phyloP scores from a whole-genome alignment of 495 filamentous ascomycete genomes.

The Bryoglossum gracile region DNA sequence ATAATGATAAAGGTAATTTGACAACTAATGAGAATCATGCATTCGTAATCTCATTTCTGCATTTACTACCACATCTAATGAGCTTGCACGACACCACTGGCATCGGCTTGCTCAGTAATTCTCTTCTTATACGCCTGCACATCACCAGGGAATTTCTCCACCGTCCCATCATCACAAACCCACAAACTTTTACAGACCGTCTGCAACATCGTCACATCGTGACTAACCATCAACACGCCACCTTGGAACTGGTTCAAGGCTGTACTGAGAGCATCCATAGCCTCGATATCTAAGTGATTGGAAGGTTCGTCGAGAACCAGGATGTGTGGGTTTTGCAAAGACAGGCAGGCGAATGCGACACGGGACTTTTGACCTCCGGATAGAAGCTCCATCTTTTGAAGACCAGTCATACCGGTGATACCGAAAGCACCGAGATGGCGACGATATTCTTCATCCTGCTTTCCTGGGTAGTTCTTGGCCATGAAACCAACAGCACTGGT shows the following conservation, averaged over 20 bases:
- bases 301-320: slow-evolving; percentile 96
- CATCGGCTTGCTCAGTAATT: slow-evolving; percentile 84
- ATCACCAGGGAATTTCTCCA: slow-evolving; percentile 94
- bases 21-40: background rate
- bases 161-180: slow-evolving; percentile 92
- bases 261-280: slow-evolving; percentile 89
- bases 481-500: slow-evolving; percentile 89
- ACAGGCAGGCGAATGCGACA: slow-evolving; percentile 93
- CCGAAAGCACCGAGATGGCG: slow-evolving; percentile 94
- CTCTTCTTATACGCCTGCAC: slow-evolving; percentile 97
- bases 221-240: slow-evolving; percentile 95
- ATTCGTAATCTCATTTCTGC: background rate
- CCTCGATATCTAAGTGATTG: slow-evolving; percentile 98
- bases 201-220: slow-evolving; percentile 98
- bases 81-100: slow-evolving; percentile 68
- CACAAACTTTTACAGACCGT: slow-evolving; percentile 90
- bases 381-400: slow-evolving; percentile 91
- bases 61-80: slow-evolving; percentile 30
- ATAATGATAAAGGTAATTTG: background rate
- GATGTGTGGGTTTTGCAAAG: slow-evolving; percentile 89
- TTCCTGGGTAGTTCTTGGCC: slow-evolving; percentile 84
- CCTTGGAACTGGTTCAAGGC: slow-evolving; percentile 84
- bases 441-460: slow-evolving; percentile 93
- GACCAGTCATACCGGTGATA: slow-evolving; percentile 93
- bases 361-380: slow-evolving; percentile 98